Conservation (phyloP, 177 flowering plant species). For the Telopea speciosissima region DNA sequence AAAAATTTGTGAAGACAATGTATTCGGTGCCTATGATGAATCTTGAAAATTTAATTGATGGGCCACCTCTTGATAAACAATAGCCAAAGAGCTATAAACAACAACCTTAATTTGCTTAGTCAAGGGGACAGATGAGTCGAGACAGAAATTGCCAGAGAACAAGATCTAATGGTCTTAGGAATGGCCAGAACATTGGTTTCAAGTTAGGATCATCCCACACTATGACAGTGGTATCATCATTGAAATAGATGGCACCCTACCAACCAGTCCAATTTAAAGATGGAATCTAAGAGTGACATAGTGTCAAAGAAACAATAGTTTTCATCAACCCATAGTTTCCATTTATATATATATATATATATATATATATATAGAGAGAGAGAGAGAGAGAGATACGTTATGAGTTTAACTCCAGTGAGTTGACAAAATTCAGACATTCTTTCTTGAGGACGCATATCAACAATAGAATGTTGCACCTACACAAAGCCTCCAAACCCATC, state of each 20-base stretch:
- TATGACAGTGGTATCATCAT: neutral
- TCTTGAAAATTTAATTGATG: neutral
- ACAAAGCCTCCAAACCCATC: constrained; percentile 2
- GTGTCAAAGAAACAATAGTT: neutral
- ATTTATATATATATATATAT: neutral
- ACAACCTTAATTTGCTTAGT: too few relatives aligned
- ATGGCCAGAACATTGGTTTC: neutral
- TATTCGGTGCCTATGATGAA: neutral
- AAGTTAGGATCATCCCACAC: neutral
- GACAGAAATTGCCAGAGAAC: too few relatives aligned
- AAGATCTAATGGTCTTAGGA: neutral
- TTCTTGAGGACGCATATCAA: constrained; percentile 98
- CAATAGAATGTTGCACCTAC: constrained; percentile 95
- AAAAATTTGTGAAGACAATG: neutral
- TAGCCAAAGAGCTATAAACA: neutral
- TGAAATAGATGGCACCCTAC: neutral
- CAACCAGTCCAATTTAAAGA: neutral
- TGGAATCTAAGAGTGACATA: neutral
- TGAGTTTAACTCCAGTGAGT: constrained; percentile 90
- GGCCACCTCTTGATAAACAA: neutral
- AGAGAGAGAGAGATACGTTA: constrained; percentile 16
- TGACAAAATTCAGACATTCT: constrained; percentile 95
- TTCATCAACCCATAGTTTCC: too few relatives aligned
- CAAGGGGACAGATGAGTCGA: too few relatives aligned
- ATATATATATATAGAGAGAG: too few relatives aligned